These are phyloP conservation scores for Fomitopsis palustris DNA, from an alignment of 1,284 basidiomycete species.

Conservation along the genomic window DNA sequence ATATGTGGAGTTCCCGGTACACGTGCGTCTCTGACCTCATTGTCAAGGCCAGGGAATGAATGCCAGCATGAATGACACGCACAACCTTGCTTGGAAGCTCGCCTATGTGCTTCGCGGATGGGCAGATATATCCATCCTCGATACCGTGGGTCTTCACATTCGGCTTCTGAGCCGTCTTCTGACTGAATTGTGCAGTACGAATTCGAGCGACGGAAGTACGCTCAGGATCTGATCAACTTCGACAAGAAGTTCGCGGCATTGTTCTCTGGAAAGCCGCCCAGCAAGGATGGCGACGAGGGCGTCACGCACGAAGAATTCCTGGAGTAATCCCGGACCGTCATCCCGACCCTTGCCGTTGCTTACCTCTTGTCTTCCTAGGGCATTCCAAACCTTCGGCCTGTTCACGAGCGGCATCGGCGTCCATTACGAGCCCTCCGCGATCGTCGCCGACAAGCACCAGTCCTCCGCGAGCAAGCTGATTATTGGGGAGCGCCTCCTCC, in stretches of 20 bases:
- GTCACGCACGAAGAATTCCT: conserved; percentile 67
- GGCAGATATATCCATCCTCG: conserved; percentile 61
- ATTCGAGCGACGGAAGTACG: conserved; percentile 68
- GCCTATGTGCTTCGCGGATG: conserved; percentile 69
- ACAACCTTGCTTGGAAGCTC: conserved; percentile 82
- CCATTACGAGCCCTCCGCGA: conserved; percentile 52
- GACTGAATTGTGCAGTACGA: conserved; percentile 49
- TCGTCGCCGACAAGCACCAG: conserved; percentile 46
- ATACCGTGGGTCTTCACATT: conserved; percentile 53
- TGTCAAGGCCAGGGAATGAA: conserved; percentile 69
- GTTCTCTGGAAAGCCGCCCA: conserved; percentile 74
- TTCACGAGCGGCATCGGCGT: conserved; percentile 67
- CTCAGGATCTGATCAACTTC: conserved; percentile 78
- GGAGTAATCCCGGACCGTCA: conserved; percentile 31
- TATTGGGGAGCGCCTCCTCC: conserved; percentile 58
- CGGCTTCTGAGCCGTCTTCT: not conserved
- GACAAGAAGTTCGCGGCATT: conserved; percentile 73
- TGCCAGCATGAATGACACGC: conserved; percentile 80
- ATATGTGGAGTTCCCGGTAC: not conserved
- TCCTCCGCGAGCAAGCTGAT: conserved; percentile 41
- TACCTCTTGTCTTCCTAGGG: conserved; percentile 29
- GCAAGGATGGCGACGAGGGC: conserved; percentile 52
- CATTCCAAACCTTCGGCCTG: conserved; percentile 54
- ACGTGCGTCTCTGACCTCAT: not conserved
- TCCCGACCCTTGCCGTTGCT: not conserved